Conservation (phyloP, 495 filamentous ascomycete genomes). For the Jackrogersella multiformis region DNA sequence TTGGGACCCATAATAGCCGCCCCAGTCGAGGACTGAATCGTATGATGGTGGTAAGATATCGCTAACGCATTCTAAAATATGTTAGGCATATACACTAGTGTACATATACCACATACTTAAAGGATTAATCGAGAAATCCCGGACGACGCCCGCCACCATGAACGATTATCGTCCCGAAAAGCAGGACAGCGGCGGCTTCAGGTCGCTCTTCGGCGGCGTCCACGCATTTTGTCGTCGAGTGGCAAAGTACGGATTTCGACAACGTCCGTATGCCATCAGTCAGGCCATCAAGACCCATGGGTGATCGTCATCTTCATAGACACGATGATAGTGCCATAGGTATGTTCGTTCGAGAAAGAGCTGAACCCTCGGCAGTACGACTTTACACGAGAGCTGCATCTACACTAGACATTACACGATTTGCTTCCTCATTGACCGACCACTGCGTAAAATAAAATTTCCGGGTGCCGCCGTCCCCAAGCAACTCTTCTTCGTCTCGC, state of each 20-base stretch:
- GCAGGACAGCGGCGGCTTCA: background rate
- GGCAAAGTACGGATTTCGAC: background rate
- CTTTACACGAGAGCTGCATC: background rate
- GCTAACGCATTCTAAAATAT: background rate
- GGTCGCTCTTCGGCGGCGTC: background rate
- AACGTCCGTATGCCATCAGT: background rate
- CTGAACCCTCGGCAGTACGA: background rate
- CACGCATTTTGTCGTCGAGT: background rate
- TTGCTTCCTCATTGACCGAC: background rate
- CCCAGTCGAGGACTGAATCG: background rate
- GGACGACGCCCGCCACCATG: background rate
- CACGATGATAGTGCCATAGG: background rate
- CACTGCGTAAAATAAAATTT: background rate
- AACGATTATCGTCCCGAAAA: background rate
- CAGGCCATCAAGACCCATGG: background rate
- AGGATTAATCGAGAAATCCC: background rate
- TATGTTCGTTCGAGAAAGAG: background rate
- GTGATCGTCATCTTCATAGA: background rate
- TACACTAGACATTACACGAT: background rate
- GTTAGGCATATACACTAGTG: background rate
- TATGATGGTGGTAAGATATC: slow-evolving; percentile 1
- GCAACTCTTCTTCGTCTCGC: background rate
- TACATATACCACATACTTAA: background rate
- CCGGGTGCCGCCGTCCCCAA: background rate
- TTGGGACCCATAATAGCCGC: background rate